These are phyloP conservation scores for Larix sibirica DNA, from an alignment of 83 land plant species.

Conservation along the genomic window DNA sequence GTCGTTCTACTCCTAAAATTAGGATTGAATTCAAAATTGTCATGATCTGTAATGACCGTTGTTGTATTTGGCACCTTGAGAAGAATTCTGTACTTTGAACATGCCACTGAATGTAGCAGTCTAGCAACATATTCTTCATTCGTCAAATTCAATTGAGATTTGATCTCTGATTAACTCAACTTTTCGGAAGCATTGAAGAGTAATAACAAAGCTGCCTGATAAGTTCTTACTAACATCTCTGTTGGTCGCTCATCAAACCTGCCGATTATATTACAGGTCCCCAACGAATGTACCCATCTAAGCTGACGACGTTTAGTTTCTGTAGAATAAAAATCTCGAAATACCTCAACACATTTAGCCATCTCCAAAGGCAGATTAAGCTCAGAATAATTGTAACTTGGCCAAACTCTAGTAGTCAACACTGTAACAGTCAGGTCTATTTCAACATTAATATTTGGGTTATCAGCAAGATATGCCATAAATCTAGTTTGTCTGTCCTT, in stretches of 20 bases:
- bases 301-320: slow-evolving; percentile 85
- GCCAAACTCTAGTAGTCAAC: slow-evolving; percentile 90
- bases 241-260: slow-evolving; percentile 82
- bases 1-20: slow-evolving; percentile 71
- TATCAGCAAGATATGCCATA: slow-evolving; percentile 78
- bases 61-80: slow-evolving; percentile 59
- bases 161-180: slow-evolving; percentile 79
- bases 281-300: slow-evolving; percentile 91
- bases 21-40: slow-evolving; percentile 68
- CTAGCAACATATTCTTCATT: slow-evolving; percentile 70
- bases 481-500: slow-evolving; percentile 73
- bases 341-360: slow-evolving; percentile 79
- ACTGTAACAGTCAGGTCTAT: slow-evolving; percentile 92
- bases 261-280: slow-evolving; percentile 77
- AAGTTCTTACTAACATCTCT: slow-evolving; percentile 85
- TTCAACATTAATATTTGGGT: slow-evolving; percentile 63
- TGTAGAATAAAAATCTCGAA: slow-evolving; percentile 78
- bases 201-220: slow-evolving; percentile 85
- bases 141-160: slow-evolving; percentile 71
- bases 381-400: slow-evolving; percentile 85
- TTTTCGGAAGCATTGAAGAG: slow-evolving; percentile 78
- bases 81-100: slow-evolving; percentile 76
- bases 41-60: slow-evolving; percentile 40
- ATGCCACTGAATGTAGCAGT: slow-evolving; percentile 74
- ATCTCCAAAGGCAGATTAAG: slow-evolving; percentile 87